These are phyloP conservation scores for Debaryomyces maramus DNA, from an alignment of 805 yeast genomes.

Conservation along the genomic window DNA sequence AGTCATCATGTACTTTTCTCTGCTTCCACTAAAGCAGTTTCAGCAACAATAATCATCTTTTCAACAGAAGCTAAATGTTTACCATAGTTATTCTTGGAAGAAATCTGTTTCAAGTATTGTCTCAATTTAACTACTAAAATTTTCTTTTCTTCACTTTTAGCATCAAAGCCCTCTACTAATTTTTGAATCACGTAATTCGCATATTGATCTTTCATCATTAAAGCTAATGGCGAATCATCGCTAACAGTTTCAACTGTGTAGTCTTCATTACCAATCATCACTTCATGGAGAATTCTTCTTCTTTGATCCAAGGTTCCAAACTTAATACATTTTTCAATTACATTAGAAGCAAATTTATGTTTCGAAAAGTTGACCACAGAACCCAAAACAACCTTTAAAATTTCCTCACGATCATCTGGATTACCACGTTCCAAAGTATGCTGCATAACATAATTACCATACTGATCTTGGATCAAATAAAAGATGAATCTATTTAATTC, in stretches of 20 bases:
- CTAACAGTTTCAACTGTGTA: constrained; percentile 47
- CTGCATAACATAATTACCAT: constrained; percentile 96
- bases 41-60: constrained; percentile 60
- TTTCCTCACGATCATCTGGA: constrained; percentile 55
- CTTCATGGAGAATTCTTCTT: constrained; percentile 60
- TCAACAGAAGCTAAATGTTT: constrained; percentile 85
- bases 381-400: constrained; percentile 67
- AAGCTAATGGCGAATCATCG: constrained; percentile 70
- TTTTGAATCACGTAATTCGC: constrained; percentile 98
- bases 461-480: constrained; percentile 88
- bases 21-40: constrained; percentile 45
- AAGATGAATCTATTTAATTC: constrained; percentile 74
- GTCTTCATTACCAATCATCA: constrained; percentile 55
- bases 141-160: constrained; percentile 61
- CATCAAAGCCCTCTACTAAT: constrained; percentile 75
- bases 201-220: constrained; percentile 97
- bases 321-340: constrained; percentile 89
- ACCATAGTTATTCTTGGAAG: constrained; percentile 64
- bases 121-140: constrained; percentile 71
- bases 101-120: constrained; percentile 74
- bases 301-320: constrained; percentile 68
- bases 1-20: constrained; percentile 17
- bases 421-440: constrained; percentile 87
- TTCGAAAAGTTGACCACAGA: constrained; percentile 81
- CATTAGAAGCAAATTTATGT: constrained; percentile 97